These are phyloP conservation scores for Malus asiatica DNA, from an alignment of 306 rosid species.

Conservation along the genomic window DNA sequence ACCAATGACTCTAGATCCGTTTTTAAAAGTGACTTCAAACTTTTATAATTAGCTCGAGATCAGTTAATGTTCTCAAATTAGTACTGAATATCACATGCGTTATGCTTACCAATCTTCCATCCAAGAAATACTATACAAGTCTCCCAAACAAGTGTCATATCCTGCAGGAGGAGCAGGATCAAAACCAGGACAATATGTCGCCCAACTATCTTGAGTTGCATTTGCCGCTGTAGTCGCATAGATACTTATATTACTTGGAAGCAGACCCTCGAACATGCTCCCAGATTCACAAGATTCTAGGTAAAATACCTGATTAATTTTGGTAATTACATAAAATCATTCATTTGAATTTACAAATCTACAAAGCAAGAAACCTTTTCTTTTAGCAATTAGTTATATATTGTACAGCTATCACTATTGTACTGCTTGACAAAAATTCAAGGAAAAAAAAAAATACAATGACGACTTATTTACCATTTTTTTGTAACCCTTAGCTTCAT, in stretches of 20 bases:
- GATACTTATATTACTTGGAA: conserved; percentile 65
- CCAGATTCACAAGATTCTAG: conserved; percentile 96
- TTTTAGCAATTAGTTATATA: no score
- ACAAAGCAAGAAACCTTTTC: conserved; percentile 3
- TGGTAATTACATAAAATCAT: no score
- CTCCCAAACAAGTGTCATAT: conserved; percentile 81
- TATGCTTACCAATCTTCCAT: conserved; percentile 82
- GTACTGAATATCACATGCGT: no score
- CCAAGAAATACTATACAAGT: conserved; percentile 90
- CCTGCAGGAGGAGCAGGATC: conserved; percentile 75
- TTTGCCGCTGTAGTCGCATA: conserved; percentile 85
- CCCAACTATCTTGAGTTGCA: conserved; percentile 78
- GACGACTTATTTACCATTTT: conserved; percentile 37
- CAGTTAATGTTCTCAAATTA: neutral
- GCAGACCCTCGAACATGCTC: conserved; percentile 92
- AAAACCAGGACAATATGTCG: conserved; percentile 85
- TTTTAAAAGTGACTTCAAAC: no score
- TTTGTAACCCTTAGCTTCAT: conserved; percentile 66
- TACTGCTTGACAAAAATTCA: no score
- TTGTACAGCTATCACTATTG: no score
- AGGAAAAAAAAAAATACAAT: no score
- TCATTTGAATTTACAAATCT: no score
- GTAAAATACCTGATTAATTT: conserved; percentile 64
- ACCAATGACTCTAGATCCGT: no score
- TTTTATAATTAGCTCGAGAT: no score